Evolutionary conservation across 106 monocot species (phyloP).

Genomic region (Phalaenopsis equestris): DNA sequence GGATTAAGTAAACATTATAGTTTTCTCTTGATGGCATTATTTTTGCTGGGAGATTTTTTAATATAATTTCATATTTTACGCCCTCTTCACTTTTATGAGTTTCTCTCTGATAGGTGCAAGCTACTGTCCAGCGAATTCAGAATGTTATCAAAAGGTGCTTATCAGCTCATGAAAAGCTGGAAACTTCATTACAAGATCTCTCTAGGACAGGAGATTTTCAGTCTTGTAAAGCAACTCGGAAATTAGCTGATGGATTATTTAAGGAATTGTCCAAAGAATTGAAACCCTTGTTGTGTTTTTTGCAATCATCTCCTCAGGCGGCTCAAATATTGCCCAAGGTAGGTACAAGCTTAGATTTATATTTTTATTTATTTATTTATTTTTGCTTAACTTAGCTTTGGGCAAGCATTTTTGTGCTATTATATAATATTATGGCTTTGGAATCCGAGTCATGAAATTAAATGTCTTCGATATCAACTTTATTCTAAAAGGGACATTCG

Average conservation of each 20-base stretch:
- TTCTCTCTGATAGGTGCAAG: slow-evolving; percentile 53
- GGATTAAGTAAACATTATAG: not conserved
- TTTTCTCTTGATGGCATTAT: not conserved
- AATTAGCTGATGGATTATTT: slow-evolving; percentile 59
- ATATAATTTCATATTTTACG: not conserved
- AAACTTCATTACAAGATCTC: slow-evolving; percentile 71
- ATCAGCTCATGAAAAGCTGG: slow-evolving; percentile 75
- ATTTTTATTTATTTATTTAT: not conserved
- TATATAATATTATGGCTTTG: not conserved
- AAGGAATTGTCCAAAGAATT: slow-evolving; percentile 84
- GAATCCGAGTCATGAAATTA: not conserved
- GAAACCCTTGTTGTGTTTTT: slow-evolving; percentile 49
- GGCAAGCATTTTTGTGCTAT: not conserved
- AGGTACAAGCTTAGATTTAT: slow-evolving; percentile 6
- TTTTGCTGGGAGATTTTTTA: not conserved
- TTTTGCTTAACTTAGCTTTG: no score
- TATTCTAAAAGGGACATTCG: not conserved
- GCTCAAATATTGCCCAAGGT: slow-evolving; percentile 89
- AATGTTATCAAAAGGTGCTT: slow-evolving; percentile 59
- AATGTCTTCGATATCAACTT: not conserved
- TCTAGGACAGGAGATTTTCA: slow-evolving; percentile 82
- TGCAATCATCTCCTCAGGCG: slow-evolving; percentile 83
- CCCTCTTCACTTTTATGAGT: not conserved
- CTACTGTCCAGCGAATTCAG: slow-evolving; percentile 55
- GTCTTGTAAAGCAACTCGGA: slow-evolving; percentile 76